Percentiles rank a stretch among this genome's conserved stretches.
Evolutionary conservation across 2,329 filamentous ascomycete species (phyloP).

Genomic region (Trichothecium roseum): DNA sequence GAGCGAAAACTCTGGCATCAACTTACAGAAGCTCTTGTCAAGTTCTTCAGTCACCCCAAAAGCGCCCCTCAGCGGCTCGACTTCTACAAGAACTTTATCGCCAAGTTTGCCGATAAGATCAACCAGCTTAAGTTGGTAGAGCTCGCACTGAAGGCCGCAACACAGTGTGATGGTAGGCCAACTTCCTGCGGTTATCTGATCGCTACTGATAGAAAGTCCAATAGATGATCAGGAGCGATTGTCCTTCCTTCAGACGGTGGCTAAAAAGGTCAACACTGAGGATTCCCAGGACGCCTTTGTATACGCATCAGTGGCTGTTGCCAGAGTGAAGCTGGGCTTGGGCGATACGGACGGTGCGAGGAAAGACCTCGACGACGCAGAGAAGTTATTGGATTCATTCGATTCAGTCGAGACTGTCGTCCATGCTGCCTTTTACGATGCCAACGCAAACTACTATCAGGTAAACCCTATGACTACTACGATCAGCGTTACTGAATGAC

Average conservation of each 20-base stretch:
- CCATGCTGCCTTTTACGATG: conserved; percentile 91
- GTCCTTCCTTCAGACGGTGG: conserved; percentile 71
- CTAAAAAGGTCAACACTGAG: conserved; percentile 81
- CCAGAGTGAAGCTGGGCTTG: conserved; percentile 74
- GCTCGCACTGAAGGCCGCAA: conserved; percentile 76
- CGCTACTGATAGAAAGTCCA: conserved; percentile 1
- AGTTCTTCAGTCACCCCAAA: conserved; percentile 75
- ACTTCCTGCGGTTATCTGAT: background rate
- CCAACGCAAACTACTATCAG: conserved; percentile 92
- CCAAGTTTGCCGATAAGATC: conserved; percentile 96
- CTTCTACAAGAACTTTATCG: conserved; percentile 90
- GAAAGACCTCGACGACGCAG: conserved; percentile 76
- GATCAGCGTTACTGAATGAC: too few species aligned
- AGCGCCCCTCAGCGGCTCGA: conserved; percentile 77
- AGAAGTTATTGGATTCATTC: conserved; percentile 80
- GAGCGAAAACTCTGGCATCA: conserved; percentile 99
- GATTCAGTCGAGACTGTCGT: conserved; percentile 94
- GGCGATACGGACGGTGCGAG: conserved; percentile 72
- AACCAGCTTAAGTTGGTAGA: conserved; percentile 97
- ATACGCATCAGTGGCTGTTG: conserved; percentile 84
- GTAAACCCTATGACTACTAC: conserved; percentile 19
- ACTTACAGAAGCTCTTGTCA: conserved; percentile 77
- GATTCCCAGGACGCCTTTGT: conserved; percentile 93
- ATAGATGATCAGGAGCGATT: conserved; percentile 80
- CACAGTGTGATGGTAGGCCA: conserved; percentile 63